Percentiles rank a stretch among this genome's conserved stretches.
phyloP scores from a whole-genome alignment of 208 protist genomes.

The Crithidia mellificae region DNA sequence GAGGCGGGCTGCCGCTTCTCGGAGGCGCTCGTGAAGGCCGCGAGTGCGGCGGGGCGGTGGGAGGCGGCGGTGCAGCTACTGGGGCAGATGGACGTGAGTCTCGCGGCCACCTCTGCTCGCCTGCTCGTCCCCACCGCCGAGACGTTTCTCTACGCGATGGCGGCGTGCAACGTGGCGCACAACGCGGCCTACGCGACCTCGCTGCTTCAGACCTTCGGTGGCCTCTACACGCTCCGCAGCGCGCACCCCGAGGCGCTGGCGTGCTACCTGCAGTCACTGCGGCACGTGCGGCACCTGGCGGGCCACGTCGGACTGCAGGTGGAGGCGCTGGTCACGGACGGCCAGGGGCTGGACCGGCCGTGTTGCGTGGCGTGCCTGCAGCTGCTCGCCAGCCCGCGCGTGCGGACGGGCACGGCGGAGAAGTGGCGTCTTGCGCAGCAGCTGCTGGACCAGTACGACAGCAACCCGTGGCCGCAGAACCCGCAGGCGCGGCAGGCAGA shows the following conservation, averaged over 20 bases:
- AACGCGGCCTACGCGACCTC: slow-evolving; percentile 58
- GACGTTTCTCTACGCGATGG: slow-evolving; percentile 72
- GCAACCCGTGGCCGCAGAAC: slow-evolving; percentile 73
- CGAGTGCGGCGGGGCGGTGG: slow-evolving; percentile 55
- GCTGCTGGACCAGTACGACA: slow-evolving; percentile 58
- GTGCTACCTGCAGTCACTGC: slow-evolving; percentile 71
- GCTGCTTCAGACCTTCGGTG: slow-evolving; percentile 39
- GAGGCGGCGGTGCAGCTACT: slow-evolving; percentile 60
- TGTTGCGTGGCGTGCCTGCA: slow-evolving; percentile 74
- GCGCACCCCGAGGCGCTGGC: slow-evolving; percentile 72
- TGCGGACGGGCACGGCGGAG: slow-evolving; percentile 25
- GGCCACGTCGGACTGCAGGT: slow-evolving; percentile 37
- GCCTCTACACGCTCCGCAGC: slow-evolving; percentile 51
- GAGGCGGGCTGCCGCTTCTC: slow-evolving; percentile 80
- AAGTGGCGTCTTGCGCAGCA: slow-evolving; percentile 40
- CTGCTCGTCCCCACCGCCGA: slow-evolving; percentile 77
- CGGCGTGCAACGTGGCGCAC: slow-evolving; percentile 56
- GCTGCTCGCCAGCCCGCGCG: slow-evolving; percentile 48
- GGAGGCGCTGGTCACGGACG: slow-evolving; percentile 49
- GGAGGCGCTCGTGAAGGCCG: slow-evolving; percentile 72
- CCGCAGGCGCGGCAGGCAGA: slow-evolving; percentile 65
- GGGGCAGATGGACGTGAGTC: slow-evolving; percentile 42
- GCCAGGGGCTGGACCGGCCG: slow-evolving; percentile 59
- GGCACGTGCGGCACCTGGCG: slow-evolving; percentile 44
- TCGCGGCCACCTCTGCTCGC: slow-evolving; percentile 42